Conservation (phyloP, 805 yeast species). For the Nakazawaea holstii region DNA sequence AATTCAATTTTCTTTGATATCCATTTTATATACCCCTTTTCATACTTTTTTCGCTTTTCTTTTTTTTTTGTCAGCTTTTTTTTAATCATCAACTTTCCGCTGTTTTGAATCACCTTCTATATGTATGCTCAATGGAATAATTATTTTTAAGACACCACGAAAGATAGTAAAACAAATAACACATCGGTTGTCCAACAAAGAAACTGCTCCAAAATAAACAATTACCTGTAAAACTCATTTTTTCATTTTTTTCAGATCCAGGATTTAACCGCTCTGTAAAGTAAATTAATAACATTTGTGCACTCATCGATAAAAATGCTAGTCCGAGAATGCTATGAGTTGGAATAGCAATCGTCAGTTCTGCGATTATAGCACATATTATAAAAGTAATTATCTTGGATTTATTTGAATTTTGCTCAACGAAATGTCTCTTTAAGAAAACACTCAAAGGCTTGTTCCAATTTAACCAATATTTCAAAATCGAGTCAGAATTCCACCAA, state of each 20-base stretch:
- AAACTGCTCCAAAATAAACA: constrained; percentile 41
- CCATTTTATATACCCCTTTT: not conserved
- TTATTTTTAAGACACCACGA: constrained; percentile 32
- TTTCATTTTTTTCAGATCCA: constrained; percentile 22
- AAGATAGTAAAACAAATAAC: constrained; percentile 35
- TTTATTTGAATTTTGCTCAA: not conserved
- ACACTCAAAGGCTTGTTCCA: constrained; percentile 41
- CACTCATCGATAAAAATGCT: constrained; percentile 36
- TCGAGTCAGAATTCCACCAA: constrained; percentile 48
- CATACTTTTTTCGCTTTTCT: not conserved
- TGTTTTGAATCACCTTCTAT: not conserved
- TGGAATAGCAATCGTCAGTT: constrained; percentile 39
- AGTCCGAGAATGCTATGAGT: constrained; percentile 41
- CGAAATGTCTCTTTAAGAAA: constrained; percentile 36
- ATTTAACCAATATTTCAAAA: constrained; percentile 39
- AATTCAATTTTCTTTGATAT: not conserved
- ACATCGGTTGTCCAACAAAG: constrained; percentile 40
- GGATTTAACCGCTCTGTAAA: constrained; percentile 37
- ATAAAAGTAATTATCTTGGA: constrained; percentile 28
- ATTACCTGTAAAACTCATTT: constrained; percentile 35
- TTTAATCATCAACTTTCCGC: too few relatives aligned
- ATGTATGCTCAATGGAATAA: not conserved
- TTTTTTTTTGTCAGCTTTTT: too few relatives aligned
- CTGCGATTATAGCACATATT: constrained; percentile 40
- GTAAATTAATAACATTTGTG: constrained; percentile 35